Evolutionary conservation across 2,329 filamentous ascomycete species (phyloP).

Genomic region (Westerdykella ornata): DNA sequence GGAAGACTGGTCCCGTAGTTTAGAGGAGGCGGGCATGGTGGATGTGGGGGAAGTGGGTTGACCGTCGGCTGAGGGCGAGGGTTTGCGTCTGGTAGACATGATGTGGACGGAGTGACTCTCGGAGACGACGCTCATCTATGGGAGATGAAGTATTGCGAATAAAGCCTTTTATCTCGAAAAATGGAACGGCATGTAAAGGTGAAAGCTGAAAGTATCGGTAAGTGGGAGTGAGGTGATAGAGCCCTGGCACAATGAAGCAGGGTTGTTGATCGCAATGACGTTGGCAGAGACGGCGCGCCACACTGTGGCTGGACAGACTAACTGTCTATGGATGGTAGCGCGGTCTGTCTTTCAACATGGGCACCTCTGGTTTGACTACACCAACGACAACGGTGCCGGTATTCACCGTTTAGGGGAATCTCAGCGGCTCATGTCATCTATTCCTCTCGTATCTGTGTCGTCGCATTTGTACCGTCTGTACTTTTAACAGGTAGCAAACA

Average conservation of each 20-base stretch:
- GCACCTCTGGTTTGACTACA: no score
- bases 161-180: background rate
- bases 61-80: constrained; percentile 8
- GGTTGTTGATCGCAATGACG: background rate
- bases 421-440: no score
- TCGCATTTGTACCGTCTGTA: no score
- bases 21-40: constrained; percentile 20
- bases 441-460: no score
- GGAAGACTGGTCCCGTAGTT: constrained; percentile 18
- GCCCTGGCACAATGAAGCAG: background rate
- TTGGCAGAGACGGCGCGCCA: no score
- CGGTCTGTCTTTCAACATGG: no score
- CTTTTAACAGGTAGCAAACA: no score
- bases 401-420: no score
- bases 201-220: no score
- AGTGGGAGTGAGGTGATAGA: background rate
- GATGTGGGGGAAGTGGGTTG: constrained; percentile 18
- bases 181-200: no score
- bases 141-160: background rate
- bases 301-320: constrained; percentile 8
- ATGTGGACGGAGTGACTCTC: background rate
- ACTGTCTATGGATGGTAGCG: constrained; percentile 53
- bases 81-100: constrained; percentile 33
- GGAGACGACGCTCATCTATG: background rate
- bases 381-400: no score